These are phyloP conservation scores for Trichomonascaceae sp. DNA, from an alignment of 1,139 yeast species.

Conservation along the genomic window DNA sequence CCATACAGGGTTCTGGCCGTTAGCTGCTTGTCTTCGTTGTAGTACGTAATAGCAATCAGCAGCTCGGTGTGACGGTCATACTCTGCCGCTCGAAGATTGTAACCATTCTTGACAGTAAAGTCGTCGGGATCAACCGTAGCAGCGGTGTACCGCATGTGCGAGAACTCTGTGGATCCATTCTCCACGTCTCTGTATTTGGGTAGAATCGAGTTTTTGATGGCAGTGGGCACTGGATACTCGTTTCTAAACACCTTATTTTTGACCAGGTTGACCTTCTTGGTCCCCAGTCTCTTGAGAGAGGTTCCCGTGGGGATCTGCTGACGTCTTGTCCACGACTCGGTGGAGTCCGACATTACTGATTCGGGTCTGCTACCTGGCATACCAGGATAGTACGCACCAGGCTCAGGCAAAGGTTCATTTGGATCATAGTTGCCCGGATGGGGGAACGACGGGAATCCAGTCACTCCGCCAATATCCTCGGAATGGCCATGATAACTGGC, in stretches of 20 bases:
- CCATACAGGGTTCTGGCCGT: constrained; percentile 89
- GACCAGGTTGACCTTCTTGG: constrained; percentile 48
- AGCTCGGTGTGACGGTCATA: constrained; percentile 77
- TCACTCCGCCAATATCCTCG: constrained; percentile 19
- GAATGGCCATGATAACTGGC: constrained; percentile 7
- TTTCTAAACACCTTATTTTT: constrained; percentile 59
- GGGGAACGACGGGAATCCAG: constrained; percentile 13
- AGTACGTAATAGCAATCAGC: constrained; percentile 82
- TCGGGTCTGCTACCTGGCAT: constrained; percentile 7
- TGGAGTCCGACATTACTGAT: constrained; percentile 12
- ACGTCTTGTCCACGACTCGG: constrained; percentile 15
- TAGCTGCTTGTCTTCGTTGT: constrained; percentile 80
- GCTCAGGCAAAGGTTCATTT: constrained; percentile 2
- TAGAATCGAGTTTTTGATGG: constrained; percentile 45
- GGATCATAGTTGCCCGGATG: constrained; percentile 3
- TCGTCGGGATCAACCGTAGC: constrained; percentile 76
- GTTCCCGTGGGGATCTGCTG: constrained; percentile 11
- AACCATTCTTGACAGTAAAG: constrained; percentile 52
- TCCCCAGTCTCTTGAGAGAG: constrained; percentile 19
- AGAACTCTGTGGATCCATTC: constrained; percentile 49
- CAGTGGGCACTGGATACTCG: constrained; percentile 67
- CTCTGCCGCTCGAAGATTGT: constrained; percentile 61
- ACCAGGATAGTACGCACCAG: constrained; percentile 2
- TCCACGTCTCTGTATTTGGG: constrained; percentile 49
- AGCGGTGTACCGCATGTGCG: constrained; percentile 65